Evolutionary conservation across 139 green algal species (phyloP).

Genomic region (Tetradesmus obliquus): DNA sequence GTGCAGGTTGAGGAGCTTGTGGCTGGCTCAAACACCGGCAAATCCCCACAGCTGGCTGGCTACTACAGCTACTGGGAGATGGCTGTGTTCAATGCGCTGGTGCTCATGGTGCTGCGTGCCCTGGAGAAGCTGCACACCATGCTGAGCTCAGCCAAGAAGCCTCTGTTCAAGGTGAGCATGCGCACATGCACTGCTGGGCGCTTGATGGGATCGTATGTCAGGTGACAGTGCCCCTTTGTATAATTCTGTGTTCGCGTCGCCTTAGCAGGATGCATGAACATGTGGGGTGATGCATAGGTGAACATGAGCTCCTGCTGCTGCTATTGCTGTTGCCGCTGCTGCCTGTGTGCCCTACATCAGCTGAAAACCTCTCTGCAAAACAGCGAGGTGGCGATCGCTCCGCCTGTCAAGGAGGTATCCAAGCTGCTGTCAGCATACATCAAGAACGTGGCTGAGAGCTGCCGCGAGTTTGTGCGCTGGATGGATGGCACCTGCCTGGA

Average conservation of each 20-base stretch:
- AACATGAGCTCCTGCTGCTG: background rate
- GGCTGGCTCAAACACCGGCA: conserved; percentile 87
- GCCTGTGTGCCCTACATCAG: conserved; percentile 47
- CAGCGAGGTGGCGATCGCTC: conserved; percentile 85
- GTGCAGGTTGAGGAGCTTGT: conserved; percentile 82
- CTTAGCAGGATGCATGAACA: no score
- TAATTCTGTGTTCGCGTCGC: no score
- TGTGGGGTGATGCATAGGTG: no score
- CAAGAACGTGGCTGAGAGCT: conserved; percentile 50
- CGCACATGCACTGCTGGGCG: background rate
- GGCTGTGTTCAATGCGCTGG: conserved; percentile 87
- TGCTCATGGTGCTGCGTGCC: conserved; percentile 75
- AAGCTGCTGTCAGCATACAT: conserved; percentile 44
- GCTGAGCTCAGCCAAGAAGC: conserved; percentile 41
- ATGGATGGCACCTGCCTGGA: conserved; percentile 94
- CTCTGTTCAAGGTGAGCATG: conserved; percentile 58
- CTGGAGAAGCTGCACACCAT: conserved; percentile 73
- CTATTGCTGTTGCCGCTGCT: background rate
- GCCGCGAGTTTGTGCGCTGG: conserved; percentile 87
- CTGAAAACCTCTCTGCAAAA: conserved; percentile 79
- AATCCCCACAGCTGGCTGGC: conserved; percentile 70
- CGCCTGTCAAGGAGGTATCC: conserved; percentile 77
- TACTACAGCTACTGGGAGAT: conserved; percentile 95
- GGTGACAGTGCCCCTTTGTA: no score
- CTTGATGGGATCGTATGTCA: no score